Base-by-base conservation (phyloP, 352 stramenopile genomes). In the Blastocystis sp. region DNA sequence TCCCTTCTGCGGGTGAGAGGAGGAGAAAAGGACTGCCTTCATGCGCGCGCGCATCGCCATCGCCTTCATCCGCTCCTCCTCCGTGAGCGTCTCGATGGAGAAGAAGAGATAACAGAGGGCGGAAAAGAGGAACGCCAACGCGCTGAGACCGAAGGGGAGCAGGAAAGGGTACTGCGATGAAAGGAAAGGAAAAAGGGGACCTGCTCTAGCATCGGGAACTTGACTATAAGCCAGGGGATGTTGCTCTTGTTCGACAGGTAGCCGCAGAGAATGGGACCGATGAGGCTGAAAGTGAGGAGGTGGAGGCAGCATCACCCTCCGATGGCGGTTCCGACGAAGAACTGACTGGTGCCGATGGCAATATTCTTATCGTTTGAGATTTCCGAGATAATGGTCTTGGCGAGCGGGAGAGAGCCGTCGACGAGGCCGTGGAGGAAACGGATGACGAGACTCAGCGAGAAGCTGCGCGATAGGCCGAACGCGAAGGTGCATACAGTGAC, bases 341-440 rank as follows among this genome's bases (percentile, higher is more conserved):
- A 56, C 67, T 32, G 32, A 3, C 67, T 78, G 9, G 67, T 61
- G 3, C 67, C 46, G 4, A 78, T 27, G 29, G 67, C 42, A 16
- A 78, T 32, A 27, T 78, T 78, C 24, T 59, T 78, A 11, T 78
- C 67, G 36, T 78, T 78, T 9, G 67, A 78, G 11, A 78, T 78
- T 32, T 78, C 67, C 3, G 67, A 61, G 11, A 78, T 11, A 9
- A 78, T 78, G 14, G 67, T 42, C 21, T 61, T 57, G 18, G n/a
- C 67, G 29, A 78, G n/a, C 1, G 67, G 67, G 29, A 78, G 57
- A 18, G 49, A 18, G 3, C 67, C 67, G 38, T 78, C 67, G 32
- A 78, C 11, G 29, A 78, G 67, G 36, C 67, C 67, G 24, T 78
- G 40, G 27, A 78, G 0, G 21, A 78, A 59, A 29, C 67, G 67